Evolutionary conservation across 768 basidiomycete species (phyloP).

Genomic region (Lepiota venenata): DNA sequence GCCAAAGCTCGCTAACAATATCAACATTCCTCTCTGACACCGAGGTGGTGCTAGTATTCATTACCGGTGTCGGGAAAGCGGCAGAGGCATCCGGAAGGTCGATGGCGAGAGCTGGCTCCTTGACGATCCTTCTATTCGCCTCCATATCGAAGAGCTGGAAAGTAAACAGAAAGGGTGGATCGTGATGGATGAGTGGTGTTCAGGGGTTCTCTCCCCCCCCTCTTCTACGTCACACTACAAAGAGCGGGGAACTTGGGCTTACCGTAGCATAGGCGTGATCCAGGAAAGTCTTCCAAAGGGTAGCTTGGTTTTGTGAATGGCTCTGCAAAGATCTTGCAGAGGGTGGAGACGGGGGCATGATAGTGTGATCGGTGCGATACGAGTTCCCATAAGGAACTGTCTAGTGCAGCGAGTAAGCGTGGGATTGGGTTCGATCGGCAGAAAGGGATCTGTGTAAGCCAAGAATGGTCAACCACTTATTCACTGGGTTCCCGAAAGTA

Average conservation of each 20-base stretch:
- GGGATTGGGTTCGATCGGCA: constrained; percentile 65
- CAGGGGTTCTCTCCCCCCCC: too few species aligned
- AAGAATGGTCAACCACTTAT: not conserved
- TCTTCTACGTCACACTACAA: too few species aligned
- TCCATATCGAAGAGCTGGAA: constrained; percentile 85
- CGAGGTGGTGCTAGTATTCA: not conserved
- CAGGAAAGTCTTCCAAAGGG: constrained; percentile 88
- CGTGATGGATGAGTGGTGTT: not conserved
- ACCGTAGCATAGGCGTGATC: constrained; percentile 92
- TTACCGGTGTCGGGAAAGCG: constrained; percentile 20
- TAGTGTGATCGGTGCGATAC: constrained; percentile 79
- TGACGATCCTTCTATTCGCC: constrained; percentile 71
- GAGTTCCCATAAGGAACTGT: constrained; percentile 94
- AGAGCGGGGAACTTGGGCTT: constrained; percentile 17
- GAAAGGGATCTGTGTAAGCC: constrained; percentile 57
- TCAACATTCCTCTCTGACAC: constrained; percentile 22
- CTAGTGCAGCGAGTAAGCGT: constrained; percentile 73
- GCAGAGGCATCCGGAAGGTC: constrained; percentile 32
- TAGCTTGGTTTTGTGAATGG: constrained; percentile 94
- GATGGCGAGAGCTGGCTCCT: constrained; percentile 62
- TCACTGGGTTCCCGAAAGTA: not conserved
- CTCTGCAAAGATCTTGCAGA: constrained; percentile 83
- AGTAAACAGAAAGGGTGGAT: not conserved
- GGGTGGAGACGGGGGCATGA: constrained; percentile 79
- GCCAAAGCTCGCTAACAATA: constrained; percentile 45